A percentile compares a stretch with the other conserved stretches of the same genome.
These are phyloP conservation scores for Capsicum chinense DNA, from an alignment of 257 asterid genomes.

Conservation along the genomic window DNA sequence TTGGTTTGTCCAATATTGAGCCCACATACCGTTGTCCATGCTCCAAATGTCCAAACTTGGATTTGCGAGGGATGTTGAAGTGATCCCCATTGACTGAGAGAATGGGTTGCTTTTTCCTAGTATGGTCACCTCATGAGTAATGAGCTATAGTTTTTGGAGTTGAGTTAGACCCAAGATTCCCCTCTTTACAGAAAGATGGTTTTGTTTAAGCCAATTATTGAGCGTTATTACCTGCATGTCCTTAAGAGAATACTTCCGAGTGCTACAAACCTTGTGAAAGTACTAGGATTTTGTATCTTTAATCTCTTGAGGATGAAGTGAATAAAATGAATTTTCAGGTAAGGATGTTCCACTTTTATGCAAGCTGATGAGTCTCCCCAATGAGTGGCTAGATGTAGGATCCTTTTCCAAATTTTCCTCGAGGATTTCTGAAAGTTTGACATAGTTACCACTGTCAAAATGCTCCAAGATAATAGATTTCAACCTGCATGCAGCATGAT, in stretches of 20 bases:
- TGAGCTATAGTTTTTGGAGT: neutral
- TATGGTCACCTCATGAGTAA: neutral
- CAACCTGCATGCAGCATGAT: slow-evolving; percentile 65
- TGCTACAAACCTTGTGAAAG: neutral
- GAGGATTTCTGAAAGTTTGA: slow-evolving; percentile 50
- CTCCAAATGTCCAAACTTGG: neutral
- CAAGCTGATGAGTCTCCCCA: slow-evolving; percentile 65
- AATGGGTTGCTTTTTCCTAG: neutral
- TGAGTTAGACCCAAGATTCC: neutral
- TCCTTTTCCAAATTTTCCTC: slow-evolving; percentile 81
- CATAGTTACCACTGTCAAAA: slow-evolving; percentile 58
- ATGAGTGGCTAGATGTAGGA: slow-evolving; percentile 73
- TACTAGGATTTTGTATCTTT: neutral
- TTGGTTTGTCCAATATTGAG: neutral
- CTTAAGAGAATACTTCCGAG: neutral
- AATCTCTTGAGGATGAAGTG: neutral
- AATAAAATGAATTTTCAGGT: slow-evolving; percentile 23
- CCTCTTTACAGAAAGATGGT: neutral
- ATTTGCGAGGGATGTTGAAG: slow-evolving; percentile 11
- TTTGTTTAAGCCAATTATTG: slow-evolving; percentile 6
- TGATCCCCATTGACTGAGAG: neutral
- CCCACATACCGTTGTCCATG: neutral
- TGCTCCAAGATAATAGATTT: slow-evolving; percentile 72
- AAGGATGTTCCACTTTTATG: slow-evolving; percentile 60
- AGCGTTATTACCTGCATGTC: slow-evolving; percentile 23